Conservation (phyloP, 345 rosid species). For the Pistacia atlantica region DNA sequence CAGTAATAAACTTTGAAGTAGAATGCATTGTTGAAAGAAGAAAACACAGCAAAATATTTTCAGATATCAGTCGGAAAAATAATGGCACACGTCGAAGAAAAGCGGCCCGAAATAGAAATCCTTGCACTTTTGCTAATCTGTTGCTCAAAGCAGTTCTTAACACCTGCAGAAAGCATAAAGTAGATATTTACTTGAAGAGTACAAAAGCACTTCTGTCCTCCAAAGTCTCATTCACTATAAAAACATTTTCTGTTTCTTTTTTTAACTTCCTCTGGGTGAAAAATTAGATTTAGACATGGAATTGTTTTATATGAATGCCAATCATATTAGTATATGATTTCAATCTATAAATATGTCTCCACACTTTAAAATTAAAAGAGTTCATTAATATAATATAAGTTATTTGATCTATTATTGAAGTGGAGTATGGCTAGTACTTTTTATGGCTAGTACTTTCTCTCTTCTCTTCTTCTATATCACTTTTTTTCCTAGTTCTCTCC, state of each 20-base stretch:
- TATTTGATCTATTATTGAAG: constrained; percentile 1
- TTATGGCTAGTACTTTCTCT: not conserved
- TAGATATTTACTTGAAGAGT: constrained; percentile 11
- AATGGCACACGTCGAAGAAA: constrained; percentile 88
- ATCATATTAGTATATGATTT: not conserved
- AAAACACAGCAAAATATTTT: constrained; percentile 87
- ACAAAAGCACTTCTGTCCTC: not conserved
- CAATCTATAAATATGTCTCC: not conserved
- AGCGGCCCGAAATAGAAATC: constrained; percentile 94
- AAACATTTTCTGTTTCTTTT: not conserved
- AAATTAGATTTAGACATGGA: no score
- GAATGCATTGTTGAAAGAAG: constrained; percentile 81
- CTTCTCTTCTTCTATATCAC: not conserved
- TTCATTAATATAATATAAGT: not conserved
- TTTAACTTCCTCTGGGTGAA: no score
- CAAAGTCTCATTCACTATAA: not conserved
- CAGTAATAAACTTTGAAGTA: constrained; percentile 88
- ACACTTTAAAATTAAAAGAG: not conserved
- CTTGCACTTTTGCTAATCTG: constrained; percentile 97
- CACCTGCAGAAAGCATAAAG: constrained; percentile 53
- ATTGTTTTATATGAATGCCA: not conserved
- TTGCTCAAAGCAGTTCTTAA: constrained; percentile 88
- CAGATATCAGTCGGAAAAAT: constrained; percentile 83
- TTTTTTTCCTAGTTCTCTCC: not conserved
- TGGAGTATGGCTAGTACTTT: not conserved